Evolutionary conservation across 2,329 filamentous ascomycete genomes (phyloP), one percentile per base, ranked within the genome.

Genomic region (Ophiocordyceps sinensis): DNA sequence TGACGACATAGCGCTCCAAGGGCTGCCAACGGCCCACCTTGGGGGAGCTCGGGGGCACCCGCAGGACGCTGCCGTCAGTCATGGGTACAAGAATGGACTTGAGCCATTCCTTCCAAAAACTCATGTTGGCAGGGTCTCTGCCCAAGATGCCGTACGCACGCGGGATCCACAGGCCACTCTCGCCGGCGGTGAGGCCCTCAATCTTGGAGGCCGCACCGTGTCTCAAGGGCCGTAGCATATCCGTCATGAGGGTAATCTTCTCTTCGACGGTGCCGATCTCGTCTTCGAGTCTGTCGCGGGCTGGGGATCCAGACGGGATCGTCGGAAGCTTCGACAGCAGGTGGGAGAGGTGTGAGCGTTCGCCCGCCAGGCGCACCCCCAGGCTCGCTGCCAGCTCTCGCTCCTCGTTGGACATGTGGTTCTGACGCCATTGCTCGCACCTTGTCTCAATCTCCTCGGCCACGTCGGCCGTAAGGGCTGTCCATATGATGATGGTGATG

Each of bases 81-180:
- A 96, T 98, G 26, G 91, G 91, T 19, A 94, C 85, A n/a, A 91
- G 70, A 10, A 96, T 75, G 7, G 89, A 88, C 60, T 86, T 82
- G 38, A 98, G 73, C 91, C 91, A 98, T 59, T 98, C 91, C 61
- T 96, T 96, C 88, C 89, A 98, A 63, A 98, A 96, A 28, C 79
- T 77, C 48, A 88, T 87, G 63, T 93, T 75, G 45, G 78, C 81
- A 12, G 72, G 71, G 57, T 98, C 91, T 46, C 85, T 75, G 29
- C 91, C 91, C 46, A 98, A 70, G 46, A 98, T 81, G 44, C 91
- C 91, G 56, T 94, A 98, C 1, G 89, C 87, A 48, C 91, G 75
- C 15, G 91, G 91, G 39, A 86, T 87, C 91, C 91, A 98, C 45
- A 96, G 79, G 2, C 89, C 91, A 41, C 86, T 95, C 57, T 96